Percentiles rank a stretch among this genome's conserved stretches.
Evolutionary conservation across 140 eudicot genomes (phyloP).

Genomic region (Ambrosia hybrid): DNA sequence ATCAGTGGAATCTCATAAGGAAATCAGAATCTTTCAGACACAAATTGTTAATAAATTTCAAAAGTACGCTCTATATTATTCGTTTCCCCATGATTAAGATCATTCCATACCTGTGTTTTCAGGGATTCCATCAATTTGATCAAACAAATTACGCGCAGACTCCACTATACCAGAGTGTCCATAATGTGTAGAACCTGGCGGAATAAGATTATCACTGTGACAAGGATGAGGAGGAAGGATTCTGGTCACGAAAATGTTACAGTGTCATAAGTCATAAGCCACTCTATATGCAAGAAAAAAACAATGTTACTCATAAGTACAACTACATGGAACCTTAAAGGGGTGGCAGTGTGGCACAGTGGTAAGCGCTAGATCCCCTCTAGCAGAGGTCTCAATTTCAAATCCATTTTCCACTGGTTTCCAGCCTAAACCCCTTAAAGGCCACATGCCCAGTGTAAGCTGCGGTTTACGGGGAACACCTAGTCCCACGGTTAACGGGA

Average conservation of each 20-base stretch:
- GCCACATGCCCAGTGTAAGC: too few species aligned
- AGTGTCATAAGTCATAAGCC: slow-evolving; percentile 19
- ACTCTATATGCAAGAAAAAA: slow-evolving; percentile 18
- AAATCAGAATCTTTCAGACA: neutral
- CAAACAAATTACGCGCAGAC: slow-evolving; percentile 60
- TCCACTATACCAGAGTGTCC: slow-evolving; percentile 78
- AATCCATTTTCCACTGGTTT: too few species aligned
- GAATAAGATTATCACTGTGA: slow-evolving; percentile 52
- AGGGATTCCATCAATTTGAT: slow-evolving; percentile 60
- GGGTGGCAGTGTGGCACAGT: too few species aligned
- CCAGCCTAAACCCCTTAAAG: too few species aligned
- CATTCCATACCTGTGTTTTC: slow-evolving; percentile 29
- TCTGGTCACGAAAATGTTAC: slow-evolving; percentile 38
- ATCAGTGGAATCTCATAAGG: slow-evolving; percentile 2
- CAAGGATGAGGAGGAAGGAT: slow-evolving; percentile 39
- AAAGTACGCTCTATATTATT: neutral
- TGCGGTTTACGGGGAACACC: too few species aligned
- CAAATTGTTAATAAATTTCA: neutral
- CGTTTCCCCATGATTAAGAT: neutral
- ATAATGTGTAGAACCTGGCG: slow-evolving; percentile 51
- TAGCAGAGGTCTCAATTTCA: too few species aligned
- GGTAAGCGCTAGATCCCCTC: too few species aligned
- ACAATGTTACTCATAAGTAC: slow-evolving; percentile 4
- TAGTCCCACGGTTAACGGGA: neutral
- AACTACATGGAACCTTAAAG: too few species aligned